Evolutionary conservation across 148 eudicot species (phyloP).

Genomic region (Vaccinium myrtillus): DNA sequence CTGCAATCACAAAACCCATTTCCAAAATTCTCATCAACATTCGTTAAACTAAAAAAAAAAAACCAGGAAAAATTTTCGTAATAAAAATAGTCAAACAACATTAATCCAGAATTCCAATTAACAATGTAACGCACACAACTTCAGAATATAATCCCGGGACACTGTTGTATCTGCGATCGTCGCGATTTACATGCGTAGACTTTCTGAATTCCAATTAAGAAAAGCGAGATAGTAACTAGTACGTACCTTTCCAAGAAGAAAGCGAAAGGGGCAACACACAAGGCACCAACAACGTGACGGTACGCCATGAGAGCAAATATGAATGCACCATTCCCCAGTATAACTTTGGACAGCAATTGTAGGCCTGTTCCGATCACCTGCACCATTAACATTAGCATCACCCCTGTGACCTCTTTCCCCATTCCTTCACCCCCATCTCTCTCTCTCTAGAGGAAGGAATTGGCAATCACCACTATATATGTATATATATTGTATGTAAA

Average conservation of each 20-base stretch:
- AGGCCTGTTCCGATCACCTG: conserved; percentile 46
- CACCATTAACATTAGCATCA: conserved; percentile 50
- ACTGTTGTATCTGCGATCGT: too few relatives aligned
- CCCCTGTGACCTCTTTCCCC: conserved; percentile 27
- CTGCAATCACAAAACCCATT: conserved; percentile 26
- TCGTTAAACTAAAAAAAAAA: neutral
- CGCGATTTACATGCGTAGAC: too few relatives aligned
- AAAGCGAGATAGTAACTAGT: neutral
- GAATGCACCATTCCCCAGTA: conserved; percentile 42
- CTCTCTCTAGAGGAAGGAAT: neutral
- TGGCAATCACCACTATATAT: too few relatives aligned
- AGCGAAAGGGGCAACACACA: conserved; percentile 57
- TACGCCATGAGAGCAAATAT: conserved; percentile 56
- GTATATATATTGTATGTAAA: too few relatives aligned
- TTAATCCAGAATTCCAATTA: neutral
- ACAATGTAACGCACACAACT: too few relatives aligned
- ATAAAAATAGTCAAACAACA: neutral
- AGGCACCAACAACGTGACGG: conserved; percentile 53
- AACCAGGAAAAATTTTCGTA: neutral
- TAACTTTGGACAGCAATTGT: conserved; percentile 47
- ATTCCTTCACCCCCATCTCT: conserved; percentile 16
- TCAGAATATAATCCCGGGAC: too few relatives aligned
- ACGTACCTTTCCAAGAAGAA: conserved; percentile 48
- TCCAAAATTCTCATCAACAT: neutral
- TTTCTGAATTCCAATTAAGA: neutral